Base-by-base conservation (phyloP, 768 basidiomycete genomes). In the Lactifluus echinatus region DNA sequence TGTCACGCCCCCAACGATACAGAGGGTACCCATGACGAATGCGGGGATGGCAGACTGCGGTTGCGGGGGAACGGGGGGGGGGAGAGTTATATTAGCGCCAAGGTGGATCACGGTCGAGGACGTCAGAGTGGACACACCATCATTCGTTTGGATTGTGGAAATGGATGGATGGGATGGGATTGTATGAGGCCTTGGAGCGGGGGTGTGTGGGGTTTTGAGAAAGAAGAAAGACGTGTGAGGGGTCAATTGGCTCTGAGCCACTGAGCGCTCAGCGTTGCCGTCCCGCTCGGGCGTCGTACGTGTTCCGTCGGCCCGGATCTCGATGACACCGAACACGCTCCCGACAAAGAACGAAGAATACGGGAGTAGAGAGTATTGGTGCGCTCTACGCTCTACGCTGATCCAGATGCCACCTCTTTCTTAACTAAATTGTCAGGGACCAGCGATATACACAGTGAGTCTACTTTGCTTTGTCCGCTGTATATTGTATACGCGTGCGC, bases 31-130 rank as follows among this genome's bases (percentile, higher is more conserved):
- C 78, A 90, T 88, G 42, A 80, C 71, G 70, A 83, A 85, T 48
- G 89, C 85, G 65, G 89, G 89, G 72, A 86, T 80, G 42, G 88
- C 88, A 71, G 87, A 89, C 88, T 89, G 64, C 2, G 8, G 23
- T 50, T 10, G 46, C 21, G 26, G 2, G 17, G 28, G 21, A 21
- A 37, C 12, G 2, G 19, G 26, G 12, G 17, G 4, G 2, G 31
- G 34, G 17, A 26, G 11, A 15, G 12, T 23, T 15, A 29, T 51
- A 36, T 51, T 10, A 47, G 49, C 28, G 29, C 31, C n/a, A 19
- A 19, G 3, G 15, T 24, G 7, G 29, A 40, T n/a, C 4, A 2
- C 21, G 15, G 10, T 37, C 8, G 14, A 19, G 28, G 3, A 33
- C 19, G 6, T 33, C 26, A 21, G 4, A 24, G 33, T 17, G 11